Evolutionary conservation across 2,329 filamentous ascomycete genomes (phyloP).

Genomic region (Aureobasidium subglaciale): DNA sequence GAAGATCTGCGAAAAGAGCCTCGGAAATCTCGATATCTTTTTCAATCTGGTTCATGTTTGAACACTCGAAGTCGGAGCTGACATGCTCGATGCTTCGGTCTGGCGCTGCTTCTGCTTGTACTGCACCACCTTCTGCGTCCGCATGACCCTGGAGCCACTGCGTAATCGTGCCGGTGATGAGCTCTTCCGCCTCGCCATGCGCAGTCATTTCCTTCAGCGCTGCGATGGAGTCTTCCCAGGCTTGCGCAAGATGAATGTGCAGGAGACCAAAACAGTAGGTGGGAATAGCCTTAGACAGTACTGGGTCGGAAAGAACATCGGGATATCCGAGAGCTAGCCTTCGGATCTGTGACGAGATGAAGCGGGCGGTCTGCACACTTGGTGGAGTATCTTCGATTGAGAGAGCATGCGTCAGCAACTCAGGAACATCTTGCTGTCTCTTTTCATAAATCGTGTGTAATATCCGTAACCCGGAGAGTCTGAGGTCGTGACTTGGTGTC

Average conservation of each 20-base stretch:
- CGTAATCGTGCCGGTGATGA: constrained; percentile 65
- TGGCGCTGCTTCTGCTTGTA: constrained; percentile 12
- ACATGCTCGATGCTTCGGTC: constrained; percentile 20
- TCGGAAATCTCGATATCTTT: constrained; percentile 1
- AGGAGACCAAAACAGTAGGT: constrained; percentile 83
- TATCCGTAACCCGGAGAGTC: constrained; percentile 65
- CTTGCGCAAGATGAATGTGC: constrained; percentile 72
- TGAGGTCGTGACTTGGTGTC: constrained; percentile 65
- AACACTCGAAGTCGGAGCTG: constrained; percentile 76
- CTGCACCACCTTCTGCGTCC: constrained; percentile 36
- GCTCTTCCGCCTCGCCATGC: constrained; percentile 63
- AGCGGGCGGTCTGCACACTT: constrained; percentile 66
- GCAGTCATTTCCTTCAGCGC: constrained; percentile 69
- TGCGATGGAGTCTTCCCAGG: constrained; percentile 78
- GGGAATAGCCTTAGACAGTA: constrained; percentile 66
- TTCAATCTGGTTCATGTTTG: constrained; percentile 56
- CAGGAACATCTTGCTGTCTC: constrained; percentile 43
- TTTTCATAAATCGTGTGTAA: constrained; percentile 53
- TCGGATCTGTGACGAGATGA: constrained; percentile 77
- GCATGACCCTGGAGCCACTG: constrained; percentile 55
- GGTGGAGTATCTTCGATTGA: constrained; percentile 74
- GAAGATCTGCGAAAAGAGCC: constrained; percentile 33
- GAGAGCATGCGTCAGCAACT: constrained; percentile 58
- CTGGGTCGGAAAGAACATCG: constrained; percentile 51
- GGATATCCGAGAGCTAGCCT: constrained; percentile 63